Evolutionary conservation across 352 stramenopile species (phyloP), one percentile per base, ranked within the genome.

Genomic region (Globisporangium orthogonon): DNA sequence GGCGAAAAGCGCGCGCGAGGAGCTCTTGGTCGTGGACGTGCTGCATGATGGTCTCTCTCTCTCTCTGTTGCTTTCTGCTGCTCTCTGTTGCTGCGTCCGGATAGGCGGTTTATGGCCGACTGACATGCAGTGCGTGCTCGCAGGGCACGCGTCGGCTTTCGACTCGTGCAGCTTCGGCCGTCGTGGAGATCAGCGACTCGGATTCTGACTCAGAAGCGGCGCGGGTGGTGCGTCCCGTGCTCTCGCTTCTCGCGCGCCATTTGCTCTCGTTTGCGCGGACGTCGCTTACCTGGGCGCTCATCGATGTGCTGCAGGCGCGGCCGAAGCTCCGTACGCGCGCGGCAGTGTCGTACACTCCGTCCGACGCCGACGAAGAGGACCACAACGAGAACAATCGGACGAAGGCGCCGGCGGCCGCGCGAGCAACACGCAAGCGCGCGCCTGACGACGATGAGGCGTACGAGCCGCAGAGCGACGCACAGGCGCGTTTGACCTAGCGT

Each of bases 371-470:
- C 0, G 65, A 71, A n/a, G 71, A 82, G 29, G 70, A 73, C 28
- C 73, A 81, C 28, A 62, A 70, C n/a, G 45, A 59, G 4, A 54
- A 61, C 5, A 48, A 57, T 0, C 17, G 50, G 51, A 5, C 13
- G 43, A 48, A 15, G 10, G 43, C 43, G 43, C 43, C 43, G 17
- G 13, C 43, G 7, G 43, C 43, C 43, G 35, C 33, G 9, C 14
- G 39, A 23, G 11, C 48, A 63, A 57, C 73, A 70, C 50, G 70
- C 68, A 44, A 91, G 77, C 58, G 62, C 62, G 52, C 68, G 55
- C 29, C 40, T 2, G 23, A 58, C 54, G 54, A 44, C 18, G 56
- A 63, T 1, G 60, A 63, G 7, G 55, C 61, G 30, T 66, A 62
- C 29, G 46, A 58, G 40, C 55, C 60, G 18, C 48, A 54, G 18